Evolutionary conservation across 2,329 filamentous ascomycete species (phyloP).

Genomic region (Colletotrichum eleusines): DNA sequence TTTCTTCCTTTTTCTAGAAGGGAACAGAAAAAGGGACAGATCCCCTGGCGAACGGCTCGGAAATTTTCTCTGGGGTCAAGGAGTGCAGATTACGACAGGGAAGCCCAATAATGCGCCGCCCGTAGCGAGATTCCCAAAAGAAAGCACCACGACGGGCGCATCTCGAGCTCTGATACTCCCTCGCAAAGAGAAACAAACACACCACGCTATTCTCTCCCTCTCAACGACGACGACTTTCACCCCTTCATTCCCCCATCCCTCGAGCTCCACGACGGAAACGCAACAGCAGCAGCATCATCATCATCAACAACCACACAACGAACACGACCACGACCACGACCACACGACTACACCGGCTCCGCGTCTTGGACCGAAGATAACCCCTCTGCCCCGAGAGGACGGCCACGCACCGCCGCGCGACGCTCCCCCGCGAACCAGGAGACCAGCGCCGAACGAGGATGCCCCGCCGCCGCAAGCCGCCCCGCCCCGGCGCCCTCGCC

Average conservation of each 20-base stretch:
- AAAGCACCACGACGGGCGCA: constrained; percentile 1
- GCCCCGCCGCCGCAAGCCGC: constrained; percentile 68
- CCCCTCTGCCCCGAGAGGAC: neutral
- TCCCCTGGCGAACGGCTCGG: neutral
- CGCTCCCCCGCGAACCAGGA: neutral
- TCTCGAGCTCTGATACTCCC: constrained; percentile 1
- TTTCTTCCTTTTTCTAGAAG: neutral
- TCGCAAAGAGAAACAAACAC: neutral
- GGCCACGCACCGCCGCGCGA: neutral
- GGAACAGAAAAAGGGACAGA: neutral
- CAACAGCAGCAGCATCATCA: neutral
- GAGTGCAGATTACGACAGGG: constrained; percentile 17
- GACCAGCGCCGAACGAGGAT: constrained; percentile 50
- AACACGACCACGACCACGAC: neutral
- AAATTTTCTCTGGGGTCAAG: neutral
- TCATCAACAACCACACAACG: neutral
- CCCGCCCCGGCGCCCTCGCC: constrained; percentile 69
- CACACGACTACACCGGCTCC: neutral
- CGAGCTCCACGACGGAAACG: neutral
- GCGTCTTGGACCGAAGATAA: neutral
- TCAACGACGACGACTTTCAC: neutral
- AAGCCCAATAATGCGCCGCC: constrained; percentile 32
- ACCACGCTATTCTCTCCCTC: neutral
- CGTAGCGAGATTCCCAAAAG: constrained; percentile 38
- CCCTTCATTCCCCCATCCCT: neutral